Evolutionary conservation across 495 filamentous ascomycete genomes (phyloP).

Genomic region (Penicillium longicatenatum): DNA sequence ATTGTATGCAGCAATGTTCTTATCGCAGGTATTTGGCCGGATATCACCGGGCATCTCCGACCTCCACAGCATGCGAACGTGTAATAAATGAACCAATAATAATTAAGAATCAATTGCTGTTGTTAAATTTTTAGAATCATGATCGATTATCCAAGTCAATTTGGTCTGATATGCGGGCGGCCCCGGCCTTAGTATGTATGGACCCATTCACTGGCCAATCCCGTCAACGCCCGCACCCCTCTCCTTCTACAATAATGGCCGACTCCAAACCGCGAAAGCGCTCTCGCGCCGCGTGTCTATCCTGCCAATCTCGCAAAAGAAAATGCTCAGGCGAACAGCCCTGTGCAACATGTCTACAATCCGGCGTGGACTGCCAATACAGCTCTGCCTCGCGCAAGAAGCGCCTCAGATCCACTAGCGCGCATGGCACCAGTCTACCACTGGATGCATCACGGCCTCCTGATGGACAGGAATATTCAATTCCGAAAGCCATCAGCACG

Average conservation of each 20-base stretch:
- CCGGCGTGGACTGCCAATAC: constrained; percentile 52
- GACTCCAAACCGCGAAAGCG: constrained; percentile 42
- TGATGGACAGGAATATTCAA: constrained; percentile 16
- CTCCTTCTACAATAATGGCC: constrained; percentile 27
- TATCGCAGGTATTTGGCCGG: not conserved
- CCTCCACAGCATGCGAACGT: not conserved
- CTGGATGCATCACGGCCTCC: constrained; percentile 19
- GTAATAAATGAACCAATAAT: not conserved
- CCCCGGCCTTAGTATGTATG: not conserved
- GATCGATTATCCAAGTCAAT: not conserved
- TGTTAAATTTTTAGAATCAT: not conserved
- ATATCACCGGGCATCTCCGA: not conserved
- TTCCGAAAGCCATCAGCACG: not conserved
- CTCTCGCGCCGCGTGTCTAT: constrained; percentile 51
- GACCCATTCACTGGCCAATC: not conserved
- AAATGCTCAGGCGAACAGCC: constrained; percentile 56
- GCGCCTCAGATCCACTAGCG: constrained; percentile 21
- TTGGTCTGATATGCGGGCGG: not conserved
- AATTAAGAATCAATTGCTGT: not conserved
- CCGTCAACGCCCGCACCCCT: constrained; percentile 6
- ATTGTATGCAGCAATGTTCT: too few relatives aligned
- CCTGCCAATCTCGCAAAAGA: constrained; percentile 55
- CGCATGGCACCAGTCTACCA: constrained; percentile 12
- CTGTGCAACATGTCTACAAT: constrained; percentile 52
- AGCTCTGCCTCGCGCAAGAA: constrained; percentile 39